phyloP scores from a whole-genome alignment of 1,284 basidiomycete genomes.

The Peniophora sp. region DNA sequence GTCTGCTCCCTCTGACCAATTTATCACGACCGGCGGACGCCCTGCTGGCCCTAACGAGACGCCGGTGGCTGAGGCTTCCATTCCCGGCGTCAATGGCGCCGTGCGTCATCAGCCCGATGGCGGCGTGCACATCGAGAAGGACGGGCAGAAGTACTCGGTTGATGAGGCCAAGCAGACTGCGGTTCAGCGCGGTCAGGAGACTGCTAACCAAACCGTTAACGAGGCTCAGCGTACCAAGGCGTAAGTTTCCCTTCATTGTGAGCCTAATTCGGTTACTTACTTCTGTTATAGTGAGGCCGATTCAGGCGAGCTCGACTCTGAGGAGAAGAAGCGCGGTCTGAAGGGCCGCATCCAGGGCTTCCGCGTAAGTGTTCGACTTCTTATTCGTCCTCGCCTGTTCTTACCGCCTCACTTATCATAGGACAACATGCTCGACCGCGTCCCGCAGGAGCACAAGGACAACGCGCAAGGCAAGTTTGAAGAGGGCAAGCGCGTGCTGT shows the following conservation, averaged over 20 bases:
- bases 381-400: neutral
- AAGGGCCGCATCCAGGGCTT: constrained; percentile 37
- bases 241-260: constrained; percentile 3
- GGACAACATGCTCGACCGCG: constrained; percentile 39
- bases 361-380: constrained; percentile 18
- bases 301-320: constrained; percentile 31
- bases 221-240: constrained; percentile 23
- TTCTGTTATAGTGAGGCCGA: constrained; percentile 10
- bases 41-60: constrained; percentile 28
- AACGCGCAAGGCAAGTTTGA: constrained; percentile 42
- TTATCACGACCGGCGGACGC: constrained; percentile 42
- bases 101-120: constrained; percentile 42
- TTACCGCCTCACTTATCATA: constrained; percentile 14
- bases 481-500: constrained; percentile 56
- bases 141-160: constrained; percentile 29
- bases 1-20: constrained; percentile 57
- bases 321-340: constrained; percentile 45
- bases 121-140: constrained; percentile 21
- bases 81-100: constrained; percentile 35
- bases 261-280: constrained; percentile 1
- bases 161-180: constrained; percentile 17
- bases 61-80: constrained; percentile 41
- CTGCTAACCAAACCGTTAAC: constrained; percentile 14
- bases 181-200: constrained; percentile 13
- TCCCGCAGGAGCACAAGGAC: constrained; percentile 60